Conservation (phyloP, 108 stramenopile genomes). For the Skeletonema marinoi region DNA sequence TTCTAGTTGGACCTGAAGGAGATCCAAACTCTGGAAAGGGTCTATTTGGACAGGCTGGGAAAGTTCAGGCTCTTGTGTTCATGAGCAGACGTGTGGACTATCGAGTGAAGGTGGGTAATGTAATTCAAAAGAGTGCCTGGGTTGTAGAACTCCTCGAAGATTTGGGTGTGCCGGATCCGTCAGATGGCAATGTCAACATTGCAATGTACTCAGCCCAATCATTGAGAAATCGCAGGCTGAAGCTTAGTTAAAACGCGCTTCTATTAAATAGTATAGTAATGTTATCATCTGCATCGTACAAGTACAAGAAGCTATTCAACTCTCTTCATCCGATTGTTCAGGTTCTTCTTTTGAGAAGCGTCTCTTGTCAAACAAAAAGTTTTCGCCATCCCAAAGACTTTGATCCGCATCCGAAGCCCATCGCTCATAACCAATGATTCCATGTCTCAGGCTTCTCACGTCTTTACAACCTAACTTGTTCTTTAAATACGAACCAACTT, state of each 20-base stretch:
- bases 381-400: constrained; percentile 56
- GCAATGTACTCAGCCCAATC: constrained; percentile 51
- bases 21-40: constrained; percentile 82
- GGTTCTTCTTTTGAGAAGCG: constrained; percentile 24
- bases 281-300: neutral
- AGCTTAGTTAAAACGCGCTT: constrained; percentile 11
- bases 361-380: constrained; percentile 71
- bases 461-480: constrained; percentile 75
- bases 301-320: neutral
- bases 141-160: constrained; percentile 72
- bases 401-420: neutral
- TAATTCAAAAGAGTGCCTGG: constrained; percentile 72
- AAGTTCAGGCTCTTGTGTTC: constrained; percentile 78
- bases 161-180: constrained; percentile 75
- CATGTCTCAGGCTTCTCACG: constrained; percentile 72
- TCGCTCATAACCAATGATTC: constrained; percentile 75
- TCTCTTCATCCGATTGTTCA: neutral
- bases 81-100: constrained; percentile 85
- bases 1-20: constrained; percentile 83
- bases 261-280: neutral
- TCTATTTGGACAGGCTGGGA: constrained; percentile 76
- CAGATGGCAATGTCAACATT: constrained; percentile 69
- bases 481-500: constrained; percentile 76
- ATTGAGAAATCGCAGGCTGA: constrained; percentile 33
- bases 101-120: constrained; percentile 70